These are phyloP conservation scores for Crithidia mellificae DNA, from an alignment of 208 protist genomes.

Conservation along the genomic window DNA sequence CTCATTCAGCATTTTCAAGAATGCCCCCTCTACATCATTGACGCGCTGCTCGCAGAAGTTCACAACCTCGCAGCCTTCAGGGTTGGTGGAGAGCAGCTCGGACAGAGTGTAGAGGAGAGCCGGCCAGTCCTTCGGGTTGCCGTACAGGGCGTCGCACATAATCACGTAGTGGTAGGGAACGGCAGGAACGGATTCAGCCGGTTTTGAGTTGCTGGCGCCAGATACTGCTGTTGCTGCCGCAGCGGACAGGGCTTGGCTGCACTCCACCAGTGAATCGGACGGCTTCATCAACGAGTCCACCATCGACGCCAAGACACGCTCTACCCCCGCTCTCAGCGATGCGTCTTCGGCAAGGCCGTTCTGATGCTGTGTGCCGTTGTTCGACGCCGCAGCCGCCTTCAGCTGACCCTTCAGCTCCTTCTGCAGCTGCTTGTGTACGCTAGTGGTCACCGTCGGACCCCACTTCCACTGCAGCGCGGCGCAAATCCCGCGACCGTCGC, in stretches of 20 bases:
- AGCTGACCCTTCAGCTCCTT: slow-evolving; percentile 7
- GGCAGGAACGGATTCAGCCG: background rate
- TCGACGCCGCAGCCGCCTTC: background rate
- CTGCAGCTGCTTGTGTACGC: slow-evolving; percentile 42
- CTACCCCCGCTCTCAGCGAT: background rate
- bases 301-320: slow-evolving; percentile 31
- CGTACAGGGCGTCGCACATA: slow-evolving; percentile 89
- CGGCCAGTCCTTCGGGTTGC: slow-evolving; percentile 86
- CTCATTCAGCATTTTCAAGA: slow-evolving; percentile 56
- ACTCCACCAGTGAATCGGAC: slow-evolving; percentile 41
- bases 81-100: slow-evolving; percentile 64
- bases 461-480: slow-evolving; percentile 74
- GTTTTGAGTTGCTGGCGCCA: background rate
- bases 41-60: slow-evolving; percentile 93
- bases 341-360: background rate
- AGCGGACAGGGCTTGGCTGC: slow-evolving; percentile 27
- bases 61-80: slow-evolving; percentile 58
- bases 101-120: slow-evolving; percentile 82
- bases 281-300: slow-evolving; percentile 24
- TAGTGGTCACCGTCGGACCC: slow-evolving; percentile 54
- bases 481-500: slow-evolving; percentile 49
- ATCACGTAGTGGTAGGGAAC: slow-evolving; percentile 55
- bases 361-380: background rate
- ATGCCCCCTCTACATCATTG: slow-evolving; percentile 74
- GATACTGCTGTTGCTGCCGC: no score